phyloP scores from a whole-genome alignment of 345 rosid genomes.

The Corymbia maculata region DNA sequence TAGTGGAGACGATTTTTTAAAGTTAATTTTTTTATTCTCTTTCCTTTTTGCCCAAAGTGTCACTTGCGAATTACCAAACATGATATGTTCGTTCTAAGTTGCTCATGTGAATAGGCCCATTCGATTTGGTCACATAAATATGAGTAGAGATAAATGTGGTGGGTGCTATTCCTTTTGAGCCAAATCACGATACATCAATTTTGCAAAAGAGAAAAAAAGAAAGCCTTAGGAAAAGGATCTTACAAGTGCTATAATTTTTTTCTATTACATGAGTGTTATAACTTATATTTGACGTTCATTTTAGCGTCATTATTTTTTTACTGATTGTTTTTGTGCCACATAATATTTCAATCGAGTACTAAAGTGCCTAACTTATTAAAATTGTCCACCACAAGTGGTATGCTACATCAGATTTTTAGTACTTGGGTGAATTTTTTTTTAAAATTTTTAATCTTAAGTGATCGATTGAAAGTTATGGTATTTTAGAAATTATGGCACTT shows the following conservation, averaged over 20 bases:
- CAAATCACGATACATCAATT: background rate
- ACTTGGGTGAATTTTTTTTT: rapidly evolving
- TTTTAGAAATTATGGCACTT: too few species aligned
- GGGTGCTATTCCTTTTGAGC: background rate
- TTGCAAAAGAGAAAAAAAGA: too few species aligned
- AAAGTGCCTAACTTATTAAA: too few species aligned
- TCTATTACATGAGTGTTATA: too few species aligned
- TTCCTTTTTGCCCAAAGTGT: background rate
- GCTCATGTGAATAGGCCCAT: background rate
- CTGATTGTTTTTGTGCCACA: rapidly evolving
- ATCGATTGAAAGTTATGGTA: too few species aligned
- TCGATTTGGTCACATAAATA: background rate
- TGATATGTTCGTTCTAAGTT: background rate
- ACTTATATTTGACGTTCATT: rapidly evolving
- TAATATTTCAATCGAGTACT: too few species aligned
- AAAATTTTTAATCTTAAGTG: too few species aligned
- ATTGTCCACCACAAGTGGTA: too few species aligned
- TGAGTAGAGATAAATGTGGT: background rate
- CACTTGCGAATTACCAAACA: background rate
- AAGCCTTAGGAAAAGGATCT: too few species aligned
- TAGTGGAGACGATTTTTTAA: background rate
- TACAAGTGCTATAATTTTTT: too few species aligned
- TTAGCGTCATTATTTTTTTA: too few species aligned
- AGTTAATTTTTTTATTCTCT: background rate
- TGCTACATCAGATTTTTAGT: rapidly evolving